Percentiles rank a stretch among this genome's conserved stretches.
Evolutionary conservation across 1,284 basidiomycete genomes (phyloP).

Genomic region (Ganoderma multipileum): DNA sequence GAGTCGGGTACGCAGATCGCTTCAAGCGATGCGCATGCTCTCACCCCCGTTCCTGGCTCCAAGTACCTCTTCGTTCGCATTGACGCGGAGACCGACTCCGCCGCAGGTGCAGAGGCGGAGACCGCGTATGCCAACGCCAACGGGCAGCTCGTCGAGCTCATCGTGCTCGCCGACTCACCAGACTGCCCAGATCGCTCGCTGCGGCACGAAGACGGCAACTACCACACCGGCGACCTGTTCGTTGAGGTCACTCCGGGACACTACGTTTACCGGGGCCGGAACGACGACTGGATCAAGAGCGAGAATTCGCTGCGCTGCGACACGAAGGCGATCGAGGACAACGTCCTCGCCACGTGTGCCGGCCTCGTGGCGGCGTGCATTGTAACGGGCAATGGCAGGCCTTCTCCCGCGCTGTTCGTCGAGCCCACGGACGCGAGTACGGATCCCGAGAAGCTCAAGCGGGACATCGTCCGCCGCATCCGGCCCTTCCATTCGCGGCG

Average conservation of each 20-base stretch:
- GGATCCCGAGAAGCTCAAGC: conserved; percentile 60
- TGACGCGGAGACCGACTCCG: conserved; percentile 39
- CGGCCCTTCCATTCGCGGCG: conserved; percentile 66
- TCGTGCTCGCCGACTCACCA: conserved; percentile 65
- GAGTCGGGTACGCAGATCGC: conserved; percentile 10
- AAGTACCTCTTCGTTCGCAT: conserved; percentile 67
- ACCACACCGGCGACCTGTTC: conserved; percentile 80
- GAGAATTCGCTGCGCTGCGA: conserved; percentile 76
- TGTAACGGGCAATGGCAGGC: conserved; percentile 69
- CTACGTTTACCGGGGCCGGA: conserved; percentile 69
- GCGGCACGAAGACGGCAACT: conserved; percentile 64
- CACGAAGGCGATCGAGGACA: conserved; percentile 79
- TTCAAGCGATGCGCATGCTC: conserved; percentile 47
- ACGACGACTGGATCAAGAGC: conserved; percentile 83
- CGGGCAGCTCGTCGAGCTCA: conserved; percentile 63
- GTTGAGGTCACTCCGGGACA: conserved; percentile 58
- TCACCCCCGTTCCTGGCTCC: conserved; percentile 61
- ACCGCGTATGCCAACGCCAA: conserved; percentile 56
- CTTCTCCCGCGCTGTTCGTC: conserved; percentile 72
- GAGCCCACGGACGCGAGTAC: conserved; percentile 56
- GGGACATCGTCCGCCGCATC: conserved; percentile 70
- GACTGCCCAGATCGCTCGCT: conserved; percentile 72
- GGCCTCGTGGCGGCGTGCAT: conserved; percentile 65
- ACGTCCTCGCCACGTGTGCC: conserved; percentile 60
- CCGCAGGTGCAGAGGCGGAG: conserved; percentile 42